These are phyloP conservation scores for Aureobasidium mangrovei DNA, from an alignment of 2,329 filamentous ascomycete genomes.

Conservation along the genomic window DNA sequence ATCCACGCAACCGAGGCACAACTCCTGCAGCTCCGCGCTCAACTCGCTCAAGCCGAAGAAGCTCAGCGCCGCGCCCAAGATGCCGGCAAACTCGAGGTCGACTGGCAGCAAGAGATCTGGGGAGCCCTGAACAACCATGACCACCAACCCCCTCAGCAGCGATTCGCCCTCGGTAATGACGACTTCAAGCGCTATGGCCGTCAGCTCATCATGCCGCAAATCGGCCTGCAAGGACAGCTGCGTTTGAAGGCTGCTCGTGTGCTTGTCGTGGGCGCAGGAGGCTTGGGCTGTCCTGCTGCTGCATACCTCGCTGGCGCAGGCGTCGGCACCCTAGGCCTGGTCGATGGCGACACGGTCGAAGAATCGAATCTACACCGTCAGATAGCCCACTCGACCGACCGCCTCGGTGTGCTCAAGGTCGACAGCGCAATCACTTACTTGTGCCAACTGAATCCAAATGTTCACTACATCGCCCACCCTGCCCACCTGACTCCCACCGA, in stretches of 20 bases:
- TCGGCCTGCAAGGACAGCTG: constrained; percentile 73
- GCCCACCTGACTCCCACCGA: constrained; percentile 60
- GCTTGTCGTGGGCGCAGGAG: constrained; percentile 78
- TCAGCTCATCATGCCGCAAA: constrained; percentile 77
- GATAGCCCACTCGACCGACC: constrained; percentile 64
- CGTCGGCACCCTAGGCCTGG: constrained; percentile 70
- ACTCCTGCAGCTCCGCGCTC: constrained; percentile 31
- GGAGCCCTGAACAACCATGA: constrained; percentile 22
- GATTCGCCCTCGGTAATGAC: constrained; percentile 47
- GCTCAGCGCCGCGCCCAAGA: constrained; percentile 21
- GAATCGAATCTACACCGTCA: constrained; percentile 88
- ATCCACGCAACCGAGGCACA: constrained; percentile 35
- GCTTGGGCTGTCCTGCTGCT: constrained; percentile 83
- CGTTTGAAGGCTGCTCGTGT: constrained; percentile 61
- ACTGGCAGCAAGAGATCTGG: constrained; percentile 35
- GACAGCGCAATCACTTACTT: constrained; percentile 52
- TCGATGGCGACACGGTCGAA: constrained; percentile 85
- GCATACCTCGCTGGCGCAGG: constrained; percentile 89
- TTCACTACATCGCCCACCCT: constrained; percentile 54
- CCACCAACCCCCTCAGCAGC: constrained; percentile 17
- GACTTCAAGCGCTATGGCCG: constrained; percentile 84
- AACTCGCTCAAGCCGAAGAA: constrained; percentile 36
- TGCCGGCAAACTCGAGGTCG: constrained; percentile 21
- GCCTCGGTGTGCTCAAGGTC: constrained; percentile 70
- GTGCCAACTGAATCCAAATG: constrained; percentile 55